Percentiles rank a stretch among this genome's conserved stretches.
Conservation (phyloP, 1,139 yeast species). For the Sugiyamaella paludigena region DNA sequence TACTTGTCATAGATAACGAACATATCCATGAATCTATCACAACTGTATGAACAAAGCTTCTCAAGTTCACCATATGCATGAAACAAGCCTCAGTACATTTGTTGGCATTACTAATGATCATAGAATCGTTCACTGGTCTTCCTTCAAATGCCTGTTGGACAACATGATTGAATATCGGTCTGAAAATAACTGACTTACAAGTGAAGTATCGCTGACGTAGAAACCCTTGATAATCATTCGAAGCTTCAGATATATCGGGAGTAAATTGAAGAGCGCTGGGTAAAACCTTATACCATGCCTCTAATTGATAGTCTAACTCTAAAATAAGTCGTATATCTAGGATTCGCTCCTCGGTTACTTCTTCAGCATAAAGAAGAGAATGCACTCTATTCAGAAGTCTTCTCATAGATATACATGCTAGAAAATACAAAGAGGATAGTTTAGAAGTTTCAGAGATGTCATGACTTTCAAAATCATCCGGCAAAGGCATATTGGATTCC, state of each 20-base stretch:
- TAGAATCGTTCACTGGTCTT: constrained; percentile 8
- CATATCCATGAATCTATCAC: constrained; percentile 24
- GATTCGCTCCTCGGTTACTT: constrained; percentile 12
- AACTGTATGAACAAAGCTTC: constrained; percentile 20
- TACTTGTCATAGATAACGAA: constrained; percentile 18
- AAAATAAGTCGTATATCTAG: constrained; percentile 18
- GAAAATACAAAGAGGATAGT: constrained; percentile 21
- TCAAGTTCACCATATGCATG: constrained; percentile 18
- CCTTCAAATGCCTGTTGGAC: constrained; percentile 16
- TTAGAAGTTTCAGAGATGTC: constrained; percentile 17
- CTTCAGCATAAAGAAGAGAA: constrained; percentile 18
- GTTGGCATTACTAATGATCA: constrained; percentile 15
- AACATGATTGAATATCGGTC: constrained; percentile 22
- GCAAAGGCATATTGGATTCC: constrained; percentile 18
- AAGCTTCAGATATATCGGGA: constrained; percentile 15
- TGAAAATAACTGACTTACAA: constrained; percentile 22
- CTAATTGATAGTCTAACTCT: constrained; percentile 23
- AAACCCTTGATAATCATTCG: constrained; percentile 21
- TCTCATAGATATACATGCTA: constrained; percentile 25
- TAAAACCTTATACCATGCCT: constrained; percentile 21
- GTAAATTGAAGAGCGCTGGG: constrained; percentile 19
- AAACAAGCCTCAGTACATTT: constrained; percentile 20
- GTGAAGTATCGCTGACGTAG: constrained; percentile 24
- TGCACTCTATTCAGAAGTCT: constrained; percentile 25
- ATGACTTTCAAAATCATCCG: constrained; percentile 20